Conservation (phyloP, 2,329 filamentous ascomycete species). For the Iodosphaeria phyllophila region DNA sequence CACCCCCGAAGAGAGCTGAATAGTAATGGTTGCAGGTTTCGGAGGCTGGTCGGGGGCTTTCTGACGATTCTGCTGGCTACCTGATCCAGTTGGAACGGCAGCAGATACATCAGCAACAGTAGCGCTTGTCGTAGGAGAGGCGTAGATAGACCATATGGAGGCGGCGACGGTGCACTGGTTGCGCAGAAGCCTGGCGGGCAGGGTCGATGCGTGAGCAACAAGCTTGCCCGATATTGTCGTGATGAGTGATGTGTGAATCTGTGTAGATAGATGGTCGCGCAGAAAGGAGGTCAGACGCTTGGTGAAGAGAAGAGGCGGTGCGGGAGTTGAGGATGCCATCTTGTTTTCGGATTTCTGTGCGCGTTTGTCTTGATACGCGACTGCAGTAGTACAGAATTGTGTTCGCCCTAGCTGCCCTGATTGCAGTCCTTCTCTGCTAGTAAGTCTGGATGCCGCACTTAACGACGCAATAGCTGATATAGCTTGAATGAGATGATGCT, state of each 20-base stretch:
- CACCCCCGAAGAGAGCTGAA: constrained; percentile 38
- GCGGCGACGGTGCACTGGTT: constrained; percentile 46
- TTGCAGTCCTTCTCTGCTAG: too few species aligned
- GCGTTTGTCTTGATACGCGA: too few species aligned
- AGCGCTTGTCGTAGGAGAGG: constrained; percentile 18
- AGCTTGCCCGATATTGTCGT: constrained; percentile 42
- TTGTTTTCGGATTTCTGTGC: constrained; percentile 3
- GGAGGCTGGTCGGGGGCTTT: constrained; percentile 1
- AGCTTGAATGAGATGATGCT: too few species aligned
- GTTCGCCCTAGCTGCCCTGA: too few species aligned
- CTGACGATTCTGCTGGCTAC: too few species aligned
- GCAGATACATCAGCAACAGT: constrained; percentile 19
- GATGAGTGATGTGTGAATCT: constrained; percentile 39
- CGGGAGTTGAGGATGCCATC: constrained; percentile 16
- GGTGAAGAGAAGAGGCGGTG: constrained; percentile 42
- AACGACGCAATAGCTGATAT: too few species aligned
- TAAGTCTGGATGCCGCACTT: too few species aligned
- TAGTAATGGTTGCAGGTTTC: constrained; percentile 27
- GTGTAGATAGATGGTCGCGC: constrained; percentile 33
- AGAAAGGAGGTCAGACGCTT: constrained; percentile 46
- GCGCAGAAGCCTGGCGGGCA: constrained; percentile 36
- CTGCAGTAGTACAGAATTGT: too few species aligned
- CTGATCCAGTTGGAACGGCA: background rate
- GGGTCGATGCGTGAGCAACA: constrained; percentile 38
- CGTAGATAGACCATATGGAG: constrained; percentile 40